Base-by-base conservation (phyloP, 148 eudicot species). In the Hydrangea macrophylla region DNA sequence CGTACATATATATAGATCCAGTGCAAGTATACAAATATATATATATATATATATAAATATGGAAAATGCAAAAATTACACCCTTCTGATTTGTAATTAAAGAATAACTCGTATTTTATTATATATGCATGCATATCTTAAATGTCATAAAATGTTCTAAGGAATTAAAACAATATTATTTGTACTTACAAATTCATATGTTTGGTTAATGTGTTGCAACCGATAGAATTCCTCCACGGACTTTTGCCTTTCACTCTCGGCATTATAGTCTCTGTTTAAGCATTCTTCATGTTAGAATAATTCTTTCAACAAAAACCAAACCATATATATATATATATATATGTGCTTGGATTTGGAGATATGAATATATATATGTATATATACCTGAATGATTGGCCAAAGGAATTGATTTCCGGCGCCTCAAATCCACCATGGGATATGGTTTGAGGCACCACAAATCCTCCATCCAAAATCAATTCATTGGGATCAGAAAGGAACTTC, bases 341-440 rank as follows among this genome's bases (percentile, higher is more conserved):
- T 42, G 11, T 11, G 17, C 17, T 11, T 15, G 17, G 4, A 42
- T 6, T 9, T 3, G 5, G 58, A 53, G 25, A 0, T n/a, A n/a
- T n/a, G n/a, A n/a, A n/a, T n/a, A n/a, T n/a, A n/a, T n/a, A n/a
- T 36, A 25, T 25, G 37, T 37, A 64, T 33, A 17, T 50, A 48
- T 1, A 87, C 92, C 92, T 81, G 59, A 88, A 88, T 20, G 77
- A 59, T 25, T 79, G 82, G 31, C 94, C 94, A 70, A 81, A 88
- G 24, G 94, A 28, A 70, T 88, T 88, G 78, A 69, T 73, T 23
- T 83, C 80, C 0, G 84, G 81, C 25, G 68, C 81, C 20, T 70
- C 74, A 62, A 81, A 81, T 67, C 73, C 80, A 17, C 56, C 73
- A 22, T 55, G 5, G 13, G 71, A 11, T 27, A 28, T 58, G 53